Base-by-base conservation (phyloP, 192 early-diverging fungal species). In the Irineochytrium annulatum region DNA sequence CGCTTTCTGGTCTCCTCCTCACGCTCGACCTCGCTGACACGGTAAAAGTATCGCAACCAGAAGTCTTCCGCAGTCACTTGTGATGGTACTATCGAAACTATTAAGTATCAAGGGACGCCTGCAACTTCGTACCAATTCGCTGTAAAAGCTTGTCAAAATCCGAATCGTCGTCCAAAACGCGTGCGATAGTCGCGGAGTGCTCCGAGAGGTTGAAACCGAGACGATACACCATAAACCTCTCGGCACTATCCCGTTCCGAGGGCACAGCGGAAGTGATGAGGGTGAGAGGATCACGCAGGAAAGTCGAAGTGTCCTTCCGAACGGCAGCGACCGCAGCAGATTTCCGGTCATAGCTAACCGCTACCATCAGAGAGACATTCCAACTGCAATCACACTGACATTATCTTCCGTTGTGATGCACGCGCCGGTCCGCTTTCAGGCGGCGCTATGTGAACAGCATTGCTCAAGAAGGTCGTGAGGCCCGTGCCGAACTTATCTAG, bases 31-130 rank as follows among this genome's bases (percentile, higher is more conserved):
- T 78, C 70, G 1, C 30, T 26, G 1, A 75, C 59, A 13, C 53
- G 37, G 51, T 69, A 78, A 58, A 70, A 75, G 55, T 78, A 78
- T 2, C 77, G 65, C 11, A 54, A 48, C 77, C 77, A 78, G 45
- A 78, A 78, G 11, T 59, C 60, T 1, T 68, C 59, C 26, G 72
- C 54, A 1, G 67, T 57, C 3, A 70, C 55, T 14, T 58, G 17
- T 4, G 46, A 44, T 0, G 76, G 77, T 8, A 75, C 77, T 73
- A 46, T 11, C 29, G 17, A 31, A 29, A 34, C 4, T 35, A 34
- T 26, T 26, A 51, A 19, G 31, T 27, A 48, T 60, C 20, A 46
- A 30, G 34, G 34, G 27, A 16, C 27, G 52, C n/a, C 14, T 20
- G n/a, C 46, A 24, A n/a, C 3, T 43, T 24, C 27, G 13, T 46